These are phyloP conservation scores for Andrographis paniculata DNA, from an alignment of 305 asterid genomes.

Conservation along the genomic window DNA sequence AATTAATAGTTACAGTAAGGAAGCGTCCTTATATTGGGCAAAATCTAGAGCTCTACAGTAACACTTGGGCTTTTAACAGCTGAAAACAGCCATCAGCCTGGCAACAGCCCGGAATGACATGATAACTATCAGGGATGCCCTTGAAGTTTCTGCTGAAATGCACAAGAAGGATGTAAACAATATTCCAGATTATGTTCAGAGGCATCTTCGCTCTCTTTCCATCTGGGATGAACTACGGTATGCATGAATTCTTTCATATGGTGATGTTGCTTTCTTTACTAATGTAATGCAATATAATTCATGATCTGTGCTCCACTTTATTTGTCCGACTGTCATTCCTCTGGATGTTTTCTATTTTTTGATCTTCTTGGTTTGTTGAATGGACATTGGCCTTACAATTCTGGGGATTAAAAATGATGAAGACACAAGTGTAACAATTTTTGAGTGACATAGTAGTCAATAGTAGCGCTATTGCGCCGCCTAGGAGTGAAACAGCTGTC, in stretches of 20 bases:
- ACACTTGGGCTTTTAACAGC: constrained; percentile 40
- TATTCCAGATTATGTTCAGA: constrained; percentile 78
- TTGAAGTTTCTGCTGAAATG: constrained; percentile 97
- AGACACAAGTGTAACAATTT: no score
- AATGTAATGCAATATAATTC: constrained; percentile 1
- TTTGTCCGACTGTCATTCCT: neutral
- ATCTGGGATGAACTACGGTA: constrained; percentile 98
- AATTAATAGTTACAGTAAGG: no score
- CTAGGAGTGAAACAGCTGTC: no score
- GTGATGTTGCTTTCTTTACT: neutral
- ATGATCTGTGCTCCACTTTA: constrained; percentile 1
- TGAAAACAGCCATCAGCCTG: constrained; percentile 79
- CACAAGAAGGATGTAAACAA: constrained; percentile 69
- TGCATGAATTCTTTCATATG: constrained; percentile 16
- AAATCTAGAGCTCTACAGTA: constrained; percentile 1
- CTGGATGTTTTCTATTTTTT: no score
- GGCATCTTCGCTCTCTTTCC: constrained; percentile 82
- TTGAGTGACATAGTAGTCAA: no score
- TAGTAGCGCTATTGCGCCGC: no score
- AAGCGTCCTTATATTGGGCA: neutral
- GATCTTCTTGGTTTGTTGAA: no score
- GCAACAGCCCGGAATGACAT: constrained; percentile 92
- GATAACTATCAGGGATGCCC: constrained; percentile 92
- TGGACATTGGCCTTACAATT: no score
- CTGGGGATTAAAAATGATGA: no score